Evolutionary conservation across 306 rosid species (phyloP).

Genomic region (Datisca glomerata): DNA sequence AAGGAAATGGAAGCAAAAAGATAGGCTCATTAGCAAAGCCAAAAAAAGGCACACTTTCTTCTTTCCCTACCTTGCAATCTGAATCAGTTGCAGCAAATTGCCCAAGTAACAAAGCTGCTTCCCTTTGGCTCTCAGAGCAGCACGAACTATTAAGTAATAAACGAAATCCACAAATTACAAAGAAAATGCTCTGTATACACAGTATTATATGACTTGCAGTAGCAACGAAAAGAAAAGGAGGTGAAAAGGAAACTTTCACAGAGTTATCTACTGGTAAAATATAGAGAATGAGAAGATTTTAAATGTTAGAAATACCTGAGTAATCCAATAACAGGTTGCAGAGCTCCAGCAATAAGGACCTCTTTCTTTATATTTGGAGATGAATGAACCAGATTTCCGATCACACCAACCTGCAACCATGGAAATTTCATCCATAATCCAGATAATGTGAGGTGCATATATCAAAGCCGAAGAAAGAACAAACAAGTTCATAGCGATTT

Average conservation of each 20-base stretch:
- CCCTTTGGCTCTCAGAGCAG: constrained; percentile 98
- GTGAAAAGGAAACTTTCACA: background rate
- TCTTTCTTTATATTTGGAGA: constrained; percentile 95
- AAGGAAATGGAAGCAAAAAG: constrained; percentile 2
- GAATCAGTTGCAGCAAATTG: constrained; percentile 99
- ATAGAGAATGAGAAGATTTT: background rate
- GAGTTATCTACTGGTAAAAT: background rate
- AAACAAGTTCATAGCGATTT: too few relatives aligned
- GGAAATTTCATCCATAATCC: constrained; percentile 21
- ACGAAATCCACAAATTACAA: constrained; percentile 3
- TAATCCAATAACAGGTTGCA: constrained; percentile 94
- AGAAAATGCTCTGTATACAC: constrained; percentile 12
- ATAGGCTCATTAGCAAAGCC: background rate
- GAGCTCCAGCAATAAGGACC: constrained; percentile 91
- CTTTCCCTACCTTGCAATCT: constrained; percentile 89
- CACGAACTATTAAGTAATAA: constrained; percentile 47
- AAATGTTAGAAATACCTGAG: constrained; percentile 44
- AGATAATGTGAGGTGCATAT: constrained; percentile 11
- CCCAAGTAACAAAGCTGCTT: constrained; percentile 96
- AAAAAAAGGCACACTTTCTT: background rate
- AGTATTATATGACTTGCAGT: constrained; percentile 2
- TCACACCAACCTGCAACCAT: constrained; percentile 84
- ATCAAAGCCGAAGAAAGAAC: constrained; percentile 11
- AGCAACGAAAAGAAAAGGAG: background rate
- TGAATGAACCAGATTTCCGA: constrained; percentile 94